Base-by-base conservation (phyloP, 2,329 filamentous ascomycete genomes). In the Xylariaceae sp. region DNA sequence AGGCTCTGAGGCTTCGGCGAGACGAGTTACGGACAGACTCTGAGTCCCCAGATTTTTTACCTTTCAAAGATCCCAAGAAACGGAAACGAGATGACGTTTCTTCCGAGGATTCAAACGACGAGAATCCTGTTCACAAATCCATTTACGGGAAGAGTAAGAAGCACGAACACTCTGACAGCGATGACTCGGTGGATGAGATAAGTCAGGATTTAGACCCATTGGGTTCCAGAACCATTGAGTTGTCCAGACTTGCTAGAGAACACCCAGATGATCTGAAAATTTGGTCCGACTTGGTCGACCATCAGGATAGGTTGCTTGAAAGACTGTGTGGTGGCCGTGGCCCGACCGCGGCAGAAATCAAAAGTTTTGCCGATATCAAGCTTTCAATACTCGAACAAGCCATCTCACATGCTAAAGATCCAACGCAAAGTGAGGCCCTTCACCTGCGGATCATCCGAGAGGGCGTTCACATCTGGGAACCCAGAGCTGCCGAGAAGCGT, bases 301-400 rank as follows among this genome's bases (percentile, higher is more conserved):
- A 95, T 46, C 91, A 97, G 64, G 81, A 89, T 47, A 62, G 64
- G 2, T 69, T 94, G 41, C 66, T 91, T 32, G 67, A 68, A 18
- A 69, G 71, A 19, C 65, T 71, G 17, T 64, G 63, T 45, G 68
- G 66, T 55, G 71, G 58, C 32, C 69, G 64, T 30, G 62, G 56
- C 22, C 66, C 72, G 18, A 81, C 79, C 0, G 67, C 69, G 19
- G 78, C 81, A 3, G 85, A 93, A 55, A 68, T 71, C 38, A 76
- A 74, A 47, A 84, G 84, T 47, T 78, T 87, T 41, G 82, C 88
- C 3, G 85, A 93, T 49, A 80, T 95, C 41, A 91, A 88, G 50
- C 67, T 95, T 2, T 81, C 84, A 2, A 79, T 95, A 46, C 87
- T 90, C 45, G 81, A 91, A 49, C 82, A 88, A 46, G 90, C 90